Evolutionary conservation across 1,284 basidiomycete species (phyloP), one percentile per base, ranked within the genome.

Genomic region (Cryptococcus hybrid): DNA sequence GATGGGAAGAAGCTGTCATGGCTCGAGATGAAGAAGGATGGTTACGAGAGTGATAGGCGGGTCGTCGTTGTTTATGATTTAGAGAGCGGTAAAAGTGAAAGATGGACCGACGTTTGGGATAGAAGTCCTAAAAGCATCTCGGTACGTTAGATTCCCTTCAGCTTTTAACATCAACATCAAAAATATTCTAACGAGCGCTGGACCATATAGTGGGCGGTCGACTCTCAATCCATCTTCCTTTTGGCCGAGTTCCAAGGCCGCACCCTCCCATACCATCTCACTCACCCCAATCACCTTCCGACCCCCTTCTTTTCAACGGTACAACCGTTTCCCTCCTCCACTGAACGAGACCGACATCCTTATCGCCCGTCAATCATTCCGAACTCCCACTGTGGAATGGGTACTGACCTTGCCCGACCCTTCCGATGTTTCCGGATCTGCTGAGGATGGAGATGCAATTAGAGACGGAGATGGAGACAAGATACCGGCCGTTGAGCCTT

Each of bases 21-120:
- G 92, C 78, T 90, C 43, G 88, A 96, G 75, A 83, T 92, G 62
- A 85, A 86, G 49, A 74, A 88, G 70, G 91, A 96, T 69, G 92
- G 92, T 1, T 88, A 93, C 68, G 92, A 96, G 76, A 83, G 87
- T 24, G 80, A 81, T 61, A 63, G 69, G 24, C 70, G 76, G 43
- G 87, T 89, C 67, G 82, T 93, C 48, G 85, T 92, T 51, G 83
- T 93, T 11, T 89, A 87, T 66, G 74, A 76, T 51, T 85, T 84
- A 5, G 56, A 61, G 34, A 52, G 52, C 11, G 59, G 62, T 37
- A 62, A 65, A 42, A 52, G 55, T 8, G 65, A 55, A 15, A 49
- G 63, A 8, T 76, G 74, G 59, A 89, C 89, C 0, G 85, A 88
- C 60, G 71, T 82, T 35, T 95, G 92, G 92, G 91, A 94, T 72